These are phyloP conservation scores for Penicillium odoratum DNA, from an alignment of 495 filamentous ascomycete species.

Conservation along the genomic window DNA sequence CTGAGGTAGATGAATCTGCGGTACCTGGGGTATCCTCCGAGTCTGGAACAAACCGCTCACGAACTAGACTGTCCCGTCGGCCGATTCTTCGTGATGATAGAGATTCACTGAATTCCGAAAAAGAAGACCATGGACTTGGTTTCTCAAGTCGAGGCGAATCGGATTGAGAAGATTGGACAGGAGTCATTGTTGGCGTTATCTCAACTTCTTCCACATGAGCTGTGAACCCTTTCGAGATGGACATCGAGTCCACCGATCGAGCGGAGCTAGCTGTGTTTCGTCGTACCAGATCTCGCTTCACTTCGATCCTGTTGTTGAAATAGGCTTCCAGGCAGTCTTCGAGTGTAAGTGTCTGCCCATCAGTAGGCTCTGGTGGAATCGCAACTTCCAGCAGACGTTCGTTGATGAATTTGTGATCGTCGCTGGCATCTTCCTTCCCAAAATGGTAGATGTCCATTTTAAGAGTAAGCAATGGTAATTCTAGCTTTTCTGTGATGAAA, in stretches of 20 bases:
- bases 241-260: constrained; percentile 50
- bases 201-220: constrained; percentile 64
- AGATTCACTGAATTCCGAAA: constrained; percentile 26
- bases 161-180: constrained; percentile 25
- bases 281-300: constrained; percentile 74
- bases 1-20: constrained; percentile 14
- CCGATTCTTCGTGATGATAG: constrained; percentile 27
- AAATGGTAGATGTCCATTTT: constrained; percentile 95
- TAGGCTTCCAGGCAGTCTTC: constrained; percentile 91
- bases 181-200: constrained; percentile 41
- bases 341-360: constrained; percentile 67
- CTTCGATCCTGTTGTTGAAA: constrained; percentile 93
- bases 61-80: constrained; percentile 63
- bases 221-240: constrained; percentile 43
- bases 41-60: constrained; percentile 55
- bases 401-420: constrained; percentile 92
- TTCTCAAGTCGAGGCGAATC: constrained; percentile 35
- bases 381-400: constrained; percentile 91
- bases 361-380: constrained; percentile 61
- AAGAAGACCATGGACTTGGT: constrained; percentile 31
- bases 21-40: constrained; percentile 34
- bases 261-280: constrained; percentile 56
- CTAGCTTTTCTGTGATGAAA: constrained; percentile 86
- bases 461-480: constrained; percentile 83
- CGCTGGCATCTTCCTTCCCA: constrained; percentile 74